Evolutionary conservation across 768 basidiomycete genomes (phyloP).

Genomic region (Psilocybe cyanescens): DNA sequence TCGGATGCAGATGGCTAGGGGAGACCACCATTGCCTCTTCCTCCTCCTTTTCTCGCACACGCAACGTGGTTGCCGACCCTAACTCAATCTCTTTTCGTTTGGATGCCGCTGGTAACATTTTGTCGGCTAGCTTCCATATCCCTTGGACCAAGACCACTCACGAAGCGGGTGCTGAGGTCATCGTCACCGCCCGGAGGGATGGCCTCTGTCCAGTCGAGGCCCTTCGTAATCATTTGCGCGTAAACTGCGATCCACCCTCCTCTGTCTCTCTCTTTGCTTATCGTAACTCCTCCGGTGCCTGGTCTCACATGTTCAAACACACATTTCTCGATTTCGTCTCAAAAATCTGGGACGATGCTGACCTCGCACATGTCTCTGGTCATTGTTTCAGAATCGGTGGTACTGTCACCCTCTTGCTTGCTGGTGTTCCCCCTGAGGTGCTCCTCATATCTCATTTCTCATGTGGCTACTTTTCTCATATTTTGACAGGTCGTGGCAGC

Average conservation of each 20-base stretch:
- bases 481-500: constrained; percentile 15
- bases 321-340: not conserved
- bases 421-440: constrained; percentile 28
- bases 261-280: constrained; percentile 1
- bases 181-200: constrained; percentile 15
- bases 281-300: not conserved
- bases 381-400: constrained; percentile 40
- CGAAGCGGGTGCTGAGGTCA: constrained; percentile 12
- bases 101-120: not conserved
- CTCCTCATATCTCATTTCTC: too few species aligned
- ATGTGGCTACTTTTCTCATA: too few species aligned
- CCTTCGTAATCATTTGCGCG: constrained; percentile 4
- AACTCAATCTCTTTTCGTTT: not conserved
- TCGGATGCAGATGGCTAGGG: constrained; percentile 31
- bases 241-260: not conserved
- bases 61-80: not conserved
- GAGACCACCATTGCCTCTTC: constrained; percentile 24
- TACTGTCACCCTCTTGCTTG: constrained; percentile 29
- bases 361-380: constrained; percentile 21
- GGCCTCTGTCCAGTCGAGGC: constrained; percentile 9
- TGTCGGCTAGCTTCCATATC: constrained; percentile 24
- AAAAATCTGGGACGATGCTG: not conserved
- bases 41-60: not conserved
- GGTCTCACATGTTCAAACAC: constrained; percentile 3
- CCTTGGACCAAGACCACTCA: constrained; percentile 37